A percentile compares a stretch with the other conserved stretches of the same genome.
phyloP scores from a whole-genome alignment of 1,284 basidiomycete genomes.

The Ganoderma lingzhi region DNA sequence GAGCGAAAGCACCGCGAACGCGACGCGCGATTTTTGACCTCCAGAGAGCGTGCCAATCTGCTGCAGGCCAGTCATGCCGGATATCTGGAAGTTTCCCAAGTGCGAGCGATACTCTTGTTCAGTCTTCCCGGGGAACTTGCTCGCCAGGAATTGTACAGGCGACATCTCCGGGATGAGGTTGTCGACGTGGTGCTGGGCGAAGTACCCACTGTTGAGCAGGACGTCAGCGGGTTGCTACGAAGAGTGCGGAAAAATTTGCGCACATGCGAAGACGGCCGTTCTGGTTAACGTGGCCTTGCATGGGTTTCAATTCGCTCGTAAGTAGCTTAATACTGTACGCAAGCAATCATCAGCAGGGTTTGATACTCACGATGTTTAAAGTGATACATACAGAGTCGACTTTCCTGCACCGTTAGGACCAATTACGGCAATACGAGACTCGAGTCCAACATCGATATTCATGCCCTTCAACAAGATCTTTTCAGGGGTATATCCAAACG shows the following conservation, averaged over 20 bases:
- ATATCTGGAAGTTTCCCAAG: constrained; percentile 98
- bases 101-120: constrained; percentile 97
- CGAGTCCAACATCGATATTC: constrained; percentile 91
- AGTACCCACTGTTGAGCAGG: constrained; percentile 77
- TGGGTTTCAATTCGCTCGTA: constrained; percentile 88
- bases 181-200: constrained; percentile 98
- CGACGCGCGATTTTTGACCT: constrained; percentile 97
- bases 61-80: constrained; percentile 92
- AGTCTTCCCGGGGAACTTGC: constrained; percentile 92
- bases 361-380: background rate
- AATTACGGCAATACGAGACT: constrained; percentile 91
- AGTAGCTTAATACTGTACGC: constrained; percentile 88
- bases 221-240: background rate
- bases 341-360: background rate
- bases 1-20: constrained; percentile 92
- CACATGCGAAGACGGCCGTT: constrained; percentile 93
- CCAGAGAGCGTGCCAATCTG: constrained; percentile 88
- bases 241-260: background rate
- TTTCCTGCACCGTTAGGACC: constrained; percentile 87
- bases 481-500: constrained; percentile 90
- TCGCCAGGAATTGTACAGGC: constrained; percentile 92
- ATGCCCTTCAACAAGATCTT: constrained; percentile 83
- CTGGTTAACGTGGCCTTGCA: constrained; percentile 85
- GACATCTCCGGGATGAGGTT: constrained; percentile 86
- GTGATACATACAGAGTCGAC: constrained; percentile 70